Percentiles rank a stretch among this genome's conserved stretches.
These are phyloP conservation scores for Lenzites betulinus DNA, from an alignment of 768 basidiomycete genomes.

Conservation along the genomic window DNA sequence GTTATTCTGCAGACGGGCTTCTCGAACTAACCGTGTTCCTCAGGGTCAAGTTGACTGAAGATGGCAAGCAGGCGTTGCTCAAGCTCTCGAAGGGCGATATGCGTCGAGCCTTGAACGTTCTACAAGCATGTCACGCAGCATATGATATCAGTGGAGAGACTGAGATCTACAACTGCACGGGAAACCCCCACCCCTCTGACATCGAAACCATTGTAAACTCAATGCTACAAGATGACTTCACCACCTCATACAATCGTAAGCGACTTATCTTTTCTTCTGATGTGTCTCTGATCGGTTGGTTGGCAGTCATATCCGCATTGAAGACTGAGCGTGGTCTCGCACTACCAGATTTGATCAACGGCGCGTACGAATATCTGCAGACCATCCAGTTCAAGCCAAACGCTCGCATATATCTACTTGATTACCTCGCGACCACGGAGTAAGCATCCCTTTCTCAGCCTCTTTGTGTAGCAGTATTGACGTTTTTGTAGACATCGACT, in stretches of 20 bases:
- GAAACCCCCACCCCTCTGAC: slow-evolving; percentile 93
- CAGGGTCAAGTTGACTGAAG: slow-evolving; percentile 84
- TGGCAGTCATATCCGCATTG: slow-evolving; percentile 77
- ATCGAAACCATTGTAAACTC: slow-evolving; percentile 91
- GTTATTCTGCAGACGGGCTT: neutral
- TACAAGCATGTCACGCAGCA: slow-evolving; percentile 98
- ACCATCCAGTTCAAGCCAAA: slow-evolving; percentile 84
- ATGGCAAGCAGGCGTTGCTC: slow-evolving; percentile 86
- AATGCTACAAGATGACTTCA: slow-evolving; percentile 96
- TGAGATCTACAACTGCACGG: slow-evolving; percentile 96
- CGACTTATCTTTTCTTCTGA: neutral
- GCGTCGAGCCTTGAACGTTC: slow-evolving; percentile 92
- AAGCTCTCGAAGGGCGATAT: slow-evolving; percentile 98
- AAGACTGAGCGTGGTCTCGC: slow-evolving; percentile 94
- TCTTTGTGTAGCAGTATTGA: neutral
- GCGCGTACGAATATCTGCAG: slow-evolving; percentile 88
- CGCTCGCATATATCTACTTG: slow-evolving; percentile 88
- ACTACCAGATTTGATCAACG: slow-evolving; percentile 89
- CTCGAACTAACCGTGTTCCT: neutral
- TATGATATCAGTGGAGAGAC: slow-evolving; percentile 87
- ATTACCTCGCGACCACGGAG: slow-evolving; percentile 95
- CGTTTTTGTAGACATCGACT: slow-evolving; percentile 71
- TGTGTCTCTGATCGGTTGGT: neutral
- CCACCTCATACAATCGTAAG: slow-evolving; percentile 82
- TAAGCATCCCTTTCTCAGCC: slow-evolving; percentile 44